Conservation (phyloP, 495 filamentous ascomycete genomes). For the Bacidia gigantensis region DNA sequence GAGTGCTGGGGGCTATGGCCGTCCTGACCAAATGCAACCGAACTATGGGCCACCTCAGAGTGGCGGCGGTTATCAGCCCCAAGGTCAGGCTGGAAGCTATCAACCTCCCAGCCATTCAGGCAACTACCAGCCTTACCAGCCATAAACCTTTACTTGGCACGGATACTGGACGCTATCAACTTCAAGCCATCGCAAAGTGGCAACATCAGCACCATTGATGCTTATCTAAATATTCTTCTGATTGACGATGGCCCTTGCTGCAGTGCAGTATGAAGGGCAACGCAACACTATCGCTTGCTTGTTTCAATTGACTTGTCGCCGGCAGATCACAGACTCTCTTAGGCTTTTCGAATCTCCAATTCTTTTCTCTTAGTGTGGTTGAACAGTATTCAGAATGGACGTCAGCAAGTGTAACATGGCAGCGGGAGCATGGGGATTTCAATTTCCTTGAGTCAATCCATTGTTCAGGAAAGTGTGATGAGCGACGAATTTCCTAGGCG, state of each 20-base stretch:
- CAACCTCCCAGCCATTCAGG: slow-evolving; percentile 15
- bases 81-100: slow-evolving; percentile 27
- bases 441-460: background rate
- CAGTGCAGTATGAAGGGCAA: background rate
- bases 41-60: slow-evolving; percentile 53
- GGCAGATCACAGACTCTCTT: background rate
- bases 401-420: background rate
- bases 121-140: slow-evolving; percentile 26
- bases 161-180: background rate
- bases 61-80: slow-evolving; percentile 29
- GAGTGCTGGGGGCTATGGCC: slow-evolving; percentile 67
- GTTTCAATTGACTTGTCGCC: background rate
- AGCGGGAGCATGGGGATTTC: background rate
- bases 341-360: background rate
- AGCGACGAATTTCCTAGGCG: slow-evolving; percentile 4
- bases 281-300: background rate
- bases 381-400: background rate
- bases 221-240: background rate
- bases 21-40: slow-evolving; percentile 56
- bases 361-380: background rate
- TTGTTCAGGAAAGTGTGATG: background rate
- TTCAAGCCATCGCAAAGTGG: background rate
- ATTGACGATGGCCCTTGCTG: background rate
- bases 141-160: background rate
- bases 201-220: background rate